Percentiles rank a stretch among this genome's conserved stretches.
phyloP scores from a whole-genome alignment of 108 stramenopile genomes.

The Parmales sp. region DNA sequence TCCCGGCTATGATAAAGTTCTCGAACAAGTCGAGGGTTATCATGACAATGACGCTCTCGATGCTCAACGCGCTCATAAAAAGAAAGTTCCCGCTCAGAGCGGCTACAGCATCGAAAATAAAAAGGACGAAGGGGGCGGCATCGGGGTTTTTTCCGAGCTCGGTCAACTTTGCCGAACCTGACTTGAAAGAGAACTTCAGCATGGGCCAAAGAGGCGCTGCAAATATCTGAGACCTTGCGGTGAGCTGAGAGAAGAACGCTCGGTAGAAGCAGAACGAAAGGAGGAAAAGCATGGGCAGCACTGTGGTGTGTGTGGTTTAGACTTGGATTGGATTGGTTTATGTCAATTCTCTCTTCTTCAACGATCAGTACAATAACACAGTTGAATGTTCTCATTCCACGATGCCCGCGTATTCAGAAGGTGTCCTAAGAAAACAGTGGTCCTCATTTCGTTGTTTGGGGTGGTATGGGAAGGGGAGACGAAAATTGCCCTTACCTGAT shows the following conservation, averaged over 20 bases:
- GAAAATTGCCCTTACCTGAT: too few species aligned
- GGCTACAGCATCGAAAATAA: background rate
- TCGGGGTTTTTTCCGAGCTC: background rate
- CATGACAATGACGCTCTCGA: background rate
- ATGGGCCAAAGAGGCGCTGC: background rate
- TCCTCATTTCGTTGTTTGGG: too few species aligned
- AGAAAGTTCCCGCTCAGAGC: background rate
- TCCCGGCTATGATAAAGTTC: background rate
- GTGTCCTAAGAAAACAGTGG: too few species aligned
- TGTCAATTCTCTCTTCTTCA: too few species aligned
- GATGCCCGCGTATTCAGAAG: too few species aligned
- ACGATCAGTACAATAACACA: too few species aligned
- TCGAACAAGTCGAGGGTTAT: background rate
- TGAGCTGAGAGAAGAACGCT: background rate
- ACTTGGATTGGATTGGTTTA: too few species aligned
- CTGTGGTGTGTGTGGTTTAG: too few species aligned
- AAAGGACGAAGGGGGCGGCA: background rate
- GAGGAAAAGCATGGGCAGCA: background rate
- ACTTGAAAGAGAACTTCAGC: background rate
- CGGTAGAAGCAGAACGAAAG: background rate
- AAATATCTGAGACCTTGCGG: background rate
- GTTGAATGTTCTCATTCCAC: too few species aligned
- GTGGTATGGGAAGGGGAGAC: too few species aligned
- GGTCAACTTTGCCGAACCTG: background rate
- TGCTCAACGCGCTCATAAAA: background rate